These are phyloP conservation scores for Melanogaster broomeanus DNA, from an alignment of 768 basidiomycete species.

Conservation along the genomic window DNA sequence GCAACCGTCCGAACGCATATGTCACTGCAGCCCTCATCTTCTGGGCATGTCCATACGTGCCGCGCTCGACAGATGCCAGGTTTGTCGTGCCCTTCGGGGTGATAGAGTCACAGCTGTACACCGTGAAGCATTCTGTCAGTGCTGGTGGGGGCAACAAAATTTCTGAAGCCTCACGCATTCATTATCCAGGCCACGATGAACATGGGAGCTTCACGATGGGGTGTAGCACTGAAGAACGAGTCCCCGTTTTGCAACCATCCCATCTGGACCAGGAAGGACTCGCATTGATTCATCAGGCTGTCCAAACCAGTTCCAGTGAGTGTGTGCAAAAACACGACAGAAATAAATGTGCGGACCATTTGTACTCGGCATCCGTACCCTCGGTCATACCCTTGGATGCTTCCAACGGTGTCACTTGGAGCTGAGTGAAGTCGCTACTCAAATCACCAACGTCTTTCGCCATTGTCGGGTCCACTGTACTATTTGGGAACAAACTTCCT, in stretches of 20 bases:
- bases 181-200: slow-evolving; percentile 35
- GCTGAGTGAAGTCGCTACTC: not conserved
- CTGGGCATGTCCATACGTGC: slow-evolving; percentile 35
- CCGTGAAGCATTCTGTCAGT: not conserved
- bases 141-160: not conserved
- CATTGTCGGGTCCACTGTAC: no score
- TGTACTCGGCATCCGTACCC: slow-evolving; percentile 31
- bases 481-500: no score
- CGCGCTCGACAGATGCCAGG: slow-evolving; percentile 1
- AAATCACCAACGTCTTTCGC: not conserved
- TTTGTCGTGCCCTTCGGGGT: slow-evolving; percentile 24
- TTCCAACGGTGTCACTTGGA: slow-evolving; percentile 15
- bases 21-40: slow-evolving; percentile 37
- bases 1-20: slow-evolving; percentile 29
- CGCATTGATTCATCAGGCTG: slow-evolving; percentile 20
- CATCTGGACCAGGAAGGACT: slow-evolving; percentile 13
- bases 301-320: not conserved
- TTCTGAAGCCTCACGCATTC: slow-evolving; percentile 14
- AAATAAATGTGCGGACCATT: slow-evolving; percentile 22
- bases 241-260: slow-evolving; percentile 14
- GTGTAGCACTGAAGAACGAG: slow-evolving; percentile 17
- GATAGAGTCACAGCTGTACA: slow-evolving; percentile 28
- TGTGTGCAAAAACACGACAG: no score
- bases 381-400: slow-evolving; percentile 35
- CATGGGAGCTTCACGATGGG: slow-evolving; percentile 14